Percentiles rank a stretch among this genome's conserved stretches.
Conservation (phyloP, 2,329 filamentous ascomycete genomes). For the Cladobotryum protrusum region DNA sequence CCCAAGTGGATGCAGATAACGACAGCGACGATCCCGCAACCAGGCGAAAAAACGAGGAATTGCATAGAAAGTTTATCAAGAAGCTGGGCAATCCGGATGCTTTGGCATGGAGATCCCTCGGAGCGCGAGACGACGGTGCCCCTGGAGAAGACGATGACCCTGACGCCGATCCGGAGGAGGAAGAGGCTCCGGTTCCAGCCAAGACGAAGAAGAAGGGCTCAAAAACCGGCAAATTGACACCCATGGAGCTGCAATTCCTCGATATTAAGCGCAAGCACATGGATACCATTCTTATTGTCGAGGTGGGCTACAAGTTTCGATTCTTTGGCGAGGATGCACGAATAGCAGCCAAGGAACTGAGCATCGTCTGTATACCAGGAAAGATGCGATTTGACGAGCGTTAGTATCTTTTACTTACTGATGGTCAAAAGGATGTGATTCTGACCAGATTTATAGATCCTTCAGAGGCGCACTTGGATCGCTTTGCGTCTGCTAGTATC, state of each 20-base stretch:
- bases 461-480: constrained; percentile 85
- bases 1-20: constrained; percentile 34
- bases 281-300: constrained; percentile 84
- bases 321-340: constrained; percentile 96
- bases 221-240: constrained; percentile 76
- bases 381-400: constrained; percentile 92
- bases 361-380: constrained; percentile 94
- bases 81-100: constrained; percentile 85
- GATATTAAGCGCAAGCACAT: constrained; percentile 89
- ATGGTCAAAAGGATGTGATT: background rate
- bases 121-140: constrained; percentile 46
- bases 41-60: constrained; percentile 55
- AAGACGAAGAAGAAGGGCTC: constrained; percentile 59
- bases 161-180: constrained; percentile 53
- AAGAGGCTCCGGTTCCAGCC: constrained; percentile 39
- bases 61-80: constrained; percentile 82
- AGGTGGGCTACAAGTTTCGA: constrained; percentile 96
- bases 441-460: constrained; percentile 45
- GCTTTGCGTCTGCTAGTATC: constrained; percentile 93
- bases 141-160: constrained; percentile 51
- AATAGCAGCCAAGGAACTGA: constrained; percentile 79
- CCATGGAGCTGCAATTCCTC: constrained; percentile 87
- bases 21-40: constrained; percentile 46
- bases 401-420: constrained; percentile 30
- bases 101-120: constrained; percentile 58